Conservation (phyloP, 139 green algal species). For the Tetradesmus lagerheimii region DNA sequence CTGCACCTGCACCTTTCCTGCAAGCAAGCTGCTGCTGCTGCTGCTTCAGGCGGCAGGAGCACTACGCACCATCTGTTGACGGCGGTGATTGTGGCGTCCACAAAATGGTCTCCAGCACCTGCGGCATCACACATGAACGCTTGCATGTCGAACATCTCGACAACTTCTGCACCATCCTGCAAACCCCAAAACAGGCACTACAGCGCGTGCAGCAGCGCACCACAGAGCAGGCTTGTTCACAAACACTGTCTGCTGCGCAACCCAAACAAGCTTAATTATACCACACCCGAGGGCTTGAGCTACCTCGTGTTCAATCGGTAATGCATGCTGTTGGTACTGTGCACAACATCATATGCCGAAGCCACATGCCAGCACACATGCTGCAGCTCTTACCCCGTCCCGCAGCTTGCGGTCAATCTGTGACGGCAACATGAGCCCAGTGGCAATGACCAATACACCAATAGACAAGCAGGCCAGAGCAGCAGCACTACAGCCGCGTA, state of each 20-base stretch:
- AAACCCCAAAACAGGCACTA: background rate
- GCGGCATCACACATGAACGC: too few relatives aligned
- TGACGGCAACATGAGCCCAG: background rate
- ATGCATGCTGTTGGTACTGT: too few relatives aligned
- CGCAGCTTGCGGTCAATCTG: conserved; percentile 10
- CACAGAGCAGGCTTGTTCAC: too few relatives aligned
- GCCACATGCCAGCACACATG: background rate
- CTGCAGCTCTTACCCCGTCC: conserved; percentile 16
- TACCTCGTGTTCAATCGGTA: too few relatives aligned
- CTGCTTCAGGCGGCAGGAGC: background rate
- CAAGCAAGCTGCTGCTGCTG: background rate
- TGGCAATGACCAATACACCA: background rate
- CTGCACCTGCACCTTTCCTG: background rate
- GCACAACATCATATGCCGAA: background rate
- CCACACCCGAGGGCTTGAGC: too few relatives aligned
- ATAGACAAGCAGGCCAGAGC: background rate
- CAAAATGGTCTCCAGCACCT: conserved; percentile 28
- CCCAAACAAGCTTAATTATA: too few relatives aligned
- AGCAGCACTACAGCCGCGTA: background rate
- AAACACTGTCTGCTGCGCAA: too few relatives aligned
- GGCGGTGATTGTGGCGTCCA: conserved; percentile 36
- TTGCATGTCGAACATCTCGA: background rate
- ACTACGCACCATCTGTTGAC: conserved; percentile 11
- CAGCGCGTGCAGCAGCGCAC: background rate
- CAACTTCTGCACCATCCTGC: background rate